These are phyloP conservation scores for Emmonsiellopsis sp. DNA, from an alignment of 2,329 filamentous ascomycete species.

Conservation along the genomic window DNA sequence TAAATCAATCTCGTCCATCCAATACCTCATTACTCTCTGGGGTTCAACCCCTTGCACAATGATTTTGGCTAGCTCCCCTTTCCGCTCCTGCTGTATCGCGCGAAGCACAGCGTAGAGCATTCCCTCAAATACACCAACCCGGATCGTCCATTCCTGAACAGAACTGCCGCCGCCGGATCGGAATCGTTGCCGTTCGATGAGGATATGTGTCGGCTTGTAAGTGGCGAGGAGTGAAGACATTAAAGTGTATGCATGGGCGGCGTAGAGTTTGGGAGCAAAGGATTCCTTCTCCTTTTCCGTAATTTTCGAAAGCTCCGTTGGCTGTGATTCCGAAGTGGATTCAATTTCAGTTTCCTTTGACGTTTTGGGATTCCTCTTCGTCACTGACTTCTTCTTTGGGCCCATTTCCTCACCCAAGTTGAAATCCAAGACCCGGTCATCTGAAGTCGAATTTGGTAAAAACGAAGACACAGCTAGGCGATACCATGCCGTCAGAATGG, in stretches of 20 bases:
- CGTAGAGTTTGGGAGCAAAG: slow-evolving; percentile 47
- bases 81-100: slow-evolving; percentile 41
- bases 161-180: slow-evolving; percentile 55
- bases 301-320: neutral
- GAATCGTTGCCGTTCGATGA: slow-evolving; percentile 60
- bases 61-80: slow-evolving; percentile 25
- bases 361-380: neutral
- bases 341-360: neutral
- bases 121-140: slow-evolving; percentile 72
- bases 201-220: slow-evolving; percentile 55
- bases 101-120: slow-evolving; percentile 67
- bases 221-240: slow-evolving; percentile 40
- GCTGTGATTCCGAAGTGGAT: neutral
- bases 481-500: slow-evolving; percentile 33
- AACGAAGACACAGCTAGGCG: slow-evolving; percentile 27
- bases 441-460: neutral
- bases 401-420: slow-evolving; percentile 2
- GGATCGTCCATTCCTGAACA: slow-evolving; percentile 72
- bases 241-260: slow-evolving; percentile 47
- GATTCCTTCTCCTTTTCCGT: slow-evolving; percentile 27
- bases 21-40: slow-evolving; percentile 47
- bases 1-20: slow-evolving; percentile 30
- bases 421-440: neutral
- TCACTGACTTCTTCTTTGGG: neutral
- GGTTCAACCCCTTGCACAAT: slow-evolving; percentile 46